These are phyloP conservation scores for Ustilago shanxiensis DNA, from an alignment of 1,284 basidiomycete genomes.

Conservation along the genomic window DNA sequence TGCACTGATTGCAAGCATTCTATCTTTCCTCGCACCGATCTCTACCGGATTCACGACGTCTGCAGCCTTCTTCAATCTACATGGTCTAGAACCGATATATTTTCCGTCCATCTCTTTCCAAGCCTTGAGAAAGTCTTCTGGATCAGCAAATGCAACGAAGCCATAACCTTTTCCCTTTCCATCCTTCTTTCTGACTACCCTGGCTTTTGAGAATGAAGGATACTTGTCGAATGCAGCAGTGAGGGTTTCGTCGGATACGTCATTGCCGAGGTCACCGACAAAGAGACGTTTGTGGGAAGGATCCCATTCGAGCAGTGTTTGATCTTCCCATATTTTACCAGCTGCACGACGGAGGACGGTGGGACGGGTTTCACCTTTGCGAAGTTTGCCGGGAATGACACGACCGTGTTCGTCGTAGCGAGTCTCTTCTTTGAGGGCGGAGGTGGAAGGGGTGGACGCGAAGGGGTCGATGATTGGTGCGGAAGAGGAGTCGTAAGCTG, in stretches of 20 bases:
- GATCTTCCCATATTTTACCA: slow-evolving; percentile 98
- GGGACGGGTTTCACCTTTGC: slow-evolving; percentile 89
- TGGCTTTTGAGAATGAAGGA: slow-evolving; percentile 89
- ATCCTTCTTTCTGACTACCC: slow-evolving; percentile 87
- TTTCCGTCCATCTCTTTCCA: slow-evolving; percentile 99
- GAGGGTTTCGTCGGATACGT: slow-evolving; percentile 94
- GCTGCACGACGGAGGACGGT: slow-evolving; percentile 95
- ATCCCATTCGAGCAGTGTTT: slow-evolving; percentile 96
- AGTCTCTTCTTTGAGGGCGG: slow-evolving; percentile 12
- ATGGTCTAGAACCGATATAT: slow-evolving; percentile 67
- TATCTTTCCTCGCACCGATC: slow-evolving; percentile 68
- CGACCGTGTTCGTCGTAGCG: slow-evolving; percentile 37
- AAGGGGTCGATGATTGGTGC: slow-evolving; percentile 18
- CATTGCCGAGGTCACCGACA: slow-evolving; percentile 97
- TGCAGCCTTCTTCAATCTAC: slow-evolving; percentile 66
- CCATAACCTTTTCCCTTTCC: slow-evolving; percentile 91
- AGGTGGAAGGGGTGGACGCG: slow-evolving; percentile 12
- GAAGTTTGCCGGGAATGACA: slow-evolving; percentile 69
- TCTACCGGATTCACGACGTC: slow-evolving; percentile 60
- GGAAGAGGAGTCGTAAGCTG: not conserved
- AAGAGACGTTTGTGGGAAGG: slow-evolving; percentile 98
- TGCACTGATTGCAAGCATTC: slow-evolving; percentile 57
- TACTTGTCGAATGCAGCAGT: slow-evolving; percentile 90
- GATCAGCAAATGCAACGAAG: slow-evolving; percentile 97
- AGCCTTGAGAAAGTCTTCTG: slow-evolving; percentile 96